Conservation (phyloP, 1,284 basidiomycete genomes). For the Melampsora americana region DNA sequence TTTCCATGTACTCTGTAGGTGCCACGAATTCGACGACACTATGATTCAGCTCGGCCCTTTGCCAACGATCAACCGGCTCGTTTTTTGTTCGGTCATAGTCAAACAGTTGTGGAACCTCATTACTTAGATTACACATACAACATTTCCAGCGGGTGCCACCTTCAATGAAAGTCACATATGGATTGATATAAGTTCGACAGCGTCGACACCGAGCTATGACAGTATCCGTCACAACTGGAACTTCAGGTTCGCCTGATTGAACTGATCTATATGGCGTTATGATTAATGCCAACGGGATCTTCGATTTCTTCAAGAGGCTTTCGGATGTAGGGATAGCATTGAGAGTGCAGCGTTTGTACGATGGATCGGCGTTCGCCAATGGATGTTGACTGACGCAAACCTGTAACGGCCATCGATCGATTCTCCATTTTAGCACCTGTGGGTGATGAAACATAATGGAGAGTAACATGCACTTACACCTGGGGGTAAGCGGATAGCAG, state of each 20-base stretch:
- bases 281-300: constrained; percentile 85
- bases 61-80: constrained; percentile 92
- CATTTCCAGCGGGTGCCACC: constrained; percentile 99
- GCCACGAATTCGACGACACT: constrained; percentile 94
- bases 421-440: neutral
- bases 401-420: constrained; percentile 45
- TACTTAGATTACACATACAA: constrained; percentile 97
- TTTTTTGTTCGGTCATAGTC: constrained; percentile 96
- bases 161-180: constrained; percentile 97
- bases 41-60: constrained; percentile 86
- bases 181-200: constrained; percentile 98
- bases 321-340: constrained; percentile 92
- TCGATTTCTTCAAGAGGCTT: constrained; percentile 83
- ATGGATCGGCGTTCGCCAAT: constrained; percentile 77
- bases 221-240: constrained; percentile 85
- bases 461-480: constrained; percentile 25
- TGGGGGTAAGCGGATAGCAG: constrained; percentile 38
- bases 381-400: constrained; percentile 76
- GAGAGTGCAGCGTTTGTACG: constrained; percentile 87
- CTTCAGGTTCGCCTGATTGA: constrained; percentile 60
- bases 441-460: neutral
- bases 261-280: constrained; percentile 87
- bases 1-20: constrained; percentile 95
- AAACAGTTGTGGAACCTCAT: constrained; percentile 97
- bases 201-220: constrained; percentile 95